A percentile compares a stretch with the other conserved stretches of the same genome.
These are phyloP conservation scores for Amaranthus palmeri DNA, from an alignment of 148 eudicot genomes.

Conservation along the genomic window DNA sequence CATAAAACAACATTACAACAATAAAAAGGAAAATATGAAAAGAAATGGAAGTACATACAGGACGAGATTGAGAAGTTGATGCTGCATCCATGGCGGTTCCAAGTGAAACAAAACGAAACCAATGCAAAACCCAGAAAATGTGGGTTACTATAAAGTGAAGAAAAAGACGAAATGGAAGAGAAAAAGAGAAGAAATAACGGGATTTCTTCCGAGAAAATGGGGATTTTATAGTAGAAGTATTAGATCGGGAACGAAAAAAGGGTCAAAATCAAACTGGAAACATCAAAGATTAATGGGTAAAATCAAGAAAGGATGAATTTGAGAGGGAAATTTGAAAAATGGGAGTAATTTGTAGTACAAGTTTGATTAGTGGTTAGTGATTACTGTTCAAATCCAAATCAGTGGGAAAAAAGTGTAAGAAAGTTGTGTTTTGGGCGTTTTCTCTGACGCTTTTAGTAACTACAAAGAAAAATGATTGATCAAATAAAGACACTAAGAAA, in stretches of 20 bases:
- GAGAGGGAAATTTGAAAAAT: no score
- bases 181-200: background rate
- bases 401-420: background rate
- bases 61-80: constrained; percentile 13
- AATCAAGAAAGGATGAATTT: no score
- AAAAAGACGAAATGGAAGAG: background rate
- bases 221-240: background rate
- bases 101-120: background rate
- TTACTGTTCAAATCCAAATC: background rate
- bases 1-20: background rate
- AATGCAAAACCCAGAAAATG: background rate
- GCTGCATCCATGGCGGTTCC: constrained; percentile 13
- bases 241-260: background rate
- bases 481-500: background rate
- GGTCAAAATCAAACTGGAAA: no score
- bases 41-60: constrained; percentile 7
- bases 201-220: background rate
- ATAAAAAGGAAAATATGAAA: background rate
- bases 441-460: background rate
- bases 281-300: no score
- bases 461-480: background rate
- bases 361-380: no score
- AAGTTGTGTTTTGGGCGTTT: background rate
- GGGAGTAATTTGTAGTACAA: no score
- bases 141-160: background rate